A percentile compares a stretch with the other conserved stretches of the same genome.
phyloP scores from a whole-genome alignment of 495 filamentous ascomycete genomes.

The Aspergillus ellipticus region DNA sequence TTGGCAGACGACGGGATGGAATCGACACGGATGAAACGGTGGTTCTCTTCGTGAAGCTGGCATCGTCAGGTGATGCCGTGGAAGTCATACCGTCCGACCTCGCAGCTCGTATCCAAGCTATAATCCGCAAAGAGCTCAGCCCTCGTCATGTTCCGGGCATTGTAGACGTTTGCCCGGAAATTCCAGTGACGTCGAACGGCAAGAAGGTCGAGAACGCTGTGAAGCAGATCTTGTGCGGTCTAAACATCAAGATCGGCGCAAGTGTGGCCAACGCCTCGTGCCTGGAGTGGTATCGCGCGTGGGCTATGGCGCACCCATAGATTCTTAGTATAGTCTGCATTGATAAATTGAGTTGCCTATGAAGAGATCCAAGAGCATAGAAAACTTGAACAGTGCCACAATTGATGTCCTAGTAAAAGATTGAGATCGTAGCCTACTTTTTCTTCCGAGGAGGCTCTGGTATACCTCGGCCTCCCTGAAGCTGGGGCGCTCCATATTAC shows the following conservation, averaged over 20 bases:
- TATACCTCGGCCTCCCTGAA: background rate
- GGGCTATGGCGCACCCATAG: constrained; percentile 51
- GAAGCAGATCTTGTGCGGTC: constrained; percentile 88
- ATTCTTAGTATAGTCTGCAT: background rate
- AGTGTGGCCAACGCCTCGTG: constrained; percentile 83
- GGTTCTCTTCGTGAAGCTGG: constrained; percentile 79
- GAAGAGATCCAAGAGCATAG: background rate
- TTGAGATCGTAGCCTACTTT: background rate
- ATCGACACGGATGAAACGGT: constrained; percentile 79
- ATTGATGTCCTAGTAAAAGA: background rate
- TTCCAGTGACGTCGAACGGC: constrained; percentile 85
- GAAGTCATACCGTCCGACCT: constrained; percentile 40
- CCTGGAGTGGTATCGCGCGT: constrained; percentile 77
- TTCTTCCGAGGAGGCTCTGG: background rate
- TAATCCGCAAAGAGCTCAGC: constrained; percentile 70
- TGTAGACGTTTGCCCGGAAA: constrained; percentile 74
- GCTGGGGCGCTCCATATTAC: constrained; percentile 1
- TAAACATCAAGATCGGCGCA: constrained; percentile 78
- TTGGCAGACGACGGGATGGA: constrained; percentile 66
- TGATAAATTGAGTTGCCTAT: background rate
- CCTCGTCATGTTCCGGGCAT: constrained; percentile 80
- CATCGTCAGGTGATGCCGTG: constrained; percentile 24
- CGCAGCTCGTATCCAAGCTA: constrained; percentile 53
- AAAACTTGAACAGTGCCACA: background rate
- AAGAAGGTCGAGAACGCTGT: constrained; percentile 95